These are phyloP conservation scores for Diaporthe ampelina DNA, from an alignment of 2,329 filamentous ascomycete species.

Conservation along the genomic window DNA sequence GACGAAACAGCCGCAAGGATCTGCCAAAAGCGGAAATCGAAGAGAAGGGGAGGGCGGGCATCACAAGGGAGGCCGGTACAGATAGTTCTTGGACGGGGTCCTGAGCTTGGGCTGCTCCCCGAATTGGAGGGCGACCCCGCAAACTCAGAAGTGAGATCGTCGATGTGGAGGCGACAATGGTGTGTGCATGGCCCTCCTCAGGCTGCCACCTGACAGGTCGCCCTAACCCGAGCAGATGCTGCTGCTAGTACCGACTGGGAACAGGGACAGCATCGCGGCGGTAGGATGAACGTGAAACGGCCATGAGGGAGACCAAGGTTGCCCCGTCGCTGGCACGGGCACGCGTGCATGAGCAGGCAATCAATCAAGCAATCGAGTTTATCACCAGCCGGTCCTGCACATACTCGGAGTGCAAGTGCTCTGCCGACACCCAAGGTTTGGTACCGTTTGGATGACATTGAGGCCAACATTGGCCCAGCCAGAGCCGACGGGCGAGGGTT, in stretches of 20 bases:
- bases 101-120: not conserved
- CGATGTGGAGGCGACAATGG: constrained; percentile 4
- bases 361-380: no score
- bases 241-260: not conserved
- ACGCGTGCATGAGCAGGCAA: constrained; percentile 11
- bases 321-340: not conserved
- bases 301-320: not conserved
- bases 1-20: constrained; percentile 32
- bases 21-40: constrained; percentile 21
- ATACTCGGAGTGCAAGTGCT: no score
- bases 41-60: not conserved
- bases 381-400: not conserved
- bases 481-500: not conserved
- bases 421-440: not conserved
- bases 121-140: constrained; percentile 19
- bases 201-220: constrained; percentile 15
- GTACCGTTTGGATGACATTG: constrained; percentile 3
- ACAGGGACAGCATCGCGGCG: not conserved
- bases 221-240: not conserved
- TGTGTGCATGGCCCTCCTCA: not conserved
- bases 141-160: constrained; percentile 19
- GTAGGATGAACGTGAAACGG: constrained; percentile 22
- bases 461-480: not conserved
- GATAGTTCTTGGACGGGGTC: not conserved
- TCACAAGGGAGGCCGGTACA: not conserved